Percentiles rank a stretch among this genome's conserved stretches.
These are phyloP conservation scores for Salicornia ramosissima DNA, from an alignment of 148 eudicot species.

Conservation along the genomic window DNA sequence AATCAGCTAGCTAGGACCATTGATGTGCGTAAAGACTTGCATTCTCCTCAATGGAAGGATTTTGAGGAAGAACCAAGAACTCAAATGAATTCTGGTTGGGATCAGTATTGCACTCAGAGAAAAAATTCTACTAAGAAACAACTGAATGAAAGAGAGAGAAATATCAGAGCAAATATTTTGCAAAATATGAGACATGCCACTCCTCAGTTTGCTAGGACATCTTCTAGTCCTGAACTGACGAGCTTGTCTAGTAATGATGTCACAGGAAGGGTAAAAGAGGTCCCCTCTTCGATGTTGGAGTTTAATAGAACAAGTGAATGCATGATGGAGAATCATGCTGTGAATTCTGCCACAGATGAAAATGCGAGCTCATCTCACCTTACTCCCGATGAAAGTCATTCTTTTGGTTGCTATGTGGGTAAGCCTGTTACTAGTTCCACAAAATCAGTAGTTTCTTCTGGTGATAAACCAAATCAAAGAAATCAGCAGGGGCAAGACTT, in stretches of 20 bases:
- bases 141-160: slow-evolving; percentile 27
- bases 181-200: slow-evolving; percentile 28
- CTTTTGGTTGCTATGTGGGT: slow-evolving; percentile 13
- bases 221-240: slow-evolving; percentile 48
- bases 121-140: slow-evolving; percentile 22
- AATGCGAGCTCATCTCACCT: slow-evolving; percentile 24
- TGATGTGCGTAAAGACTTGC: slow-evolving; percentile 20
- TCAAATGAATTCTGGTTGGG: slow-evolving; percentile 19
- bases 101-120: slow-evolving; percentile 10
- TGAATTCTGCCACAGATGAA: slow-evolving; percentile 17
- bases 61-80: slow-evolving; percentile 14
- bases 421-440: slow-evolving; percentile 24
- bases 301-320: slow-evolving; percentile 6
- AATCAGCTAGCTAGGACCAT: slow-evolving; percentile 5
- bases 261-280: slow-evolving; percentile 28
- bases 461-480: slow-evolving; percentile 27
- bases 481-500: slow-evolving; percentile 36
- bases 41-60: slow-evolving; percentile 10
- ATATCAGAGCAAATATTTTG: slow-evolving; percentile 19
- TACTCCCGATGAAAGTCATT: slow-evolving; percentile 22
- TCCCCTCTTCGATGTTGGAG: slow-evolving; percentile 12
- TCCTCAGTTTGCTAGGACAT: slow-evolving; percentile 46
- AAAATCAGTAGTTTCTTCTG: slow-evolving; percentile 24
- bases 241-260: slow-evolving; percentile 28
- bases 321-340: slow-evolving; percentile 7